Evolutionary conservation across 2,329 filamentous ascomycete genomes (phyloP).

Genomic region (Cordyceps farinosa): DNA sequence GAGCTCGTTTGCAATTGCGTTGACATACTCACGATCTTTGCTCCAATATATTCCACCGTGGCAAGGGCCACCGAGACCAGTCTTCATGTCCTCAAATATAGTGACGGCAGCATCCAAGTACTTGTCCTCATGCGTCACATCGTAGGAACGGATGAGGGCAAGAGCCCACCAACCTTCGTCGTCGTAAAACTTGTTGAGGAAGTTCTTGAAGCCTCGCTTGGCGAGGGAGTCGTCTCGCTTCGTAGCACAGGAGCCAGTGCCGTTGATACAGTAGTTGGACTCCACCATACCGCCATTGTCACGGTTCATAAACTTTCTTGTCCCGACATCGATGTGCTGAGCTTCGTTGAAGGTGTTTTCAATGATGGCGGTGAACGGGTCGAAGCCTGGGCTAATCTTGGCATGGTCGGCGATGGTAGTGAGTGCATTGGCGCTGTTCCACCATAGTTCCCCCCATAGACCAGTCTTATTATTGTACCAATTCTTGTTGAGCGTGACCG

Average conservation of each 20-base stretch:
- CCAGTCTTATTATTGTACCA: conserved; percentile 61
- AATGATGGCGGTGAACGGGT: conserved; percentile 36
- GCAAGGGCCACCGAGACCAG: conserved; percentile 45
- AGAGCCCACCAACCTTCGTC: conserved; percentile 64
- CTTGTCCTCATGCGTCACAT: conserved; percentile 47
- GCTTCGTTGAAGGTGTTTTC: conserved; percentile 45
- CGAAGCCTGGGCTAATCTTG: conserved; percentile 31
- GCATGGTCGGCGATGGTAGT: conserved; percentile 58
- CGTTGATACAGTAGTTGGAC: conserved; percentile 36
- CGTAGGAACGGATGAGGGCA: conserved; percentile 54
- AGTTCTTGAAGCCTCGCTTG: conserved; percentile 37
- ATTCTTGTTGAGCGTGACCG: conserved; percentile 45
- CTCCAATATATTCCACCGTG: conserved; percentile 56
- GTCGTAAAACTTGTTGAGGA: conserved; percentile 54
- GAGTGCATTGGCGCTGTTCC: conserved; percentile 67
- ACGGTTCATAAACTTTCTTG: conserved; percentile 36
- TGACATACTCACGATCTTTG: conserved; percentile 49
- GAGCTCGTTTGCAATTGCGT: conserved; percentile 56
- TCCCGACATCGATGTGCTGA: conserved; percentile 37
- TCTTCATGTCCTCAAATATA: conserved; percentile 56
- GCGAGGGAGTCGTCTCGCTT: conserved; percentile 28
- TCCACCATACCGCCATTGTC: conserved; percentile 32
- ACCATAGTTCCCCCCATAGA: conserved; percentile 66
- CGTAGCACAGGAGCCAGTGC: conserved; percentile 7
- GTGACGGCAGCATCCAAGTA: conserved; percentile 52